A percentile compares a stretch with the other conserved stretches of the same genome.
Conservation (phyloP, 345 rosid genomes). For the Isatis tinctoria region DNA sequence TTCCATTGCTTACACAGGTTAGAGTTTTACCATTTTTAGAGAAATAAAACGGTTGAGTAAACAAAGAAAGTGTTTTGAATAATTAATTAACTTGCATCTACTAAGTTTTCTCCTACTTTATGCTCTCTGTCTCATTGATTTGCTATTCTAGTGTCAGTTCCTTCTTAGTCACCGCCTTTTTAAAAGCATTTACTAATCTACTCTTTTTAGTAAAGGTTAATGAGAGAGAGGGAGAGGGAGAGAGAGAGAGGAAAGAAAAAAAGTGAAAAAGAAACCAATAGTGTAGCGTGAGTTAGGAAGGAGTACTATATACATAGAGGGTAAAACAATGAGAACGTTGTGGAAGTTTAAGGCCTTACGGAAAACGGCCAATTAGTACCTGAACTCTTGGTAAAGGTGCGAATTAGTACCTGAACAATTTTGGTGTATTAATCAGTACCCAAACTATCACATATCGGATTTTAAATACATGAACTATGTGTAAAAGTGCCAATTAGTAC, state of each 20-base stretch:
- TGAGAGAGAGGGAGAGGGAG: not conserved
- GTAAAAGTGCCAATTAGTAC: too few species aligned
- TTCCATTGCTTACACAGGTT: slow-evolving; percentile 8
- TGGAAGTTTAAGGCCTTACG: not conserved
- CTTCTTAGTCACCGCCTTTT: slow-evolving; percentile 27
- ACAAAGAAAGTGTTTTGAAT: slow-evolving; percentile 15
- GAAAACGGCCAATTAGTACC: too few species aligned
- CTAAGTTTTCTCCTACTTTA: slow-evolving; percentile 1
- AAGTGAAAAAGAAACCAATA: not conserved
- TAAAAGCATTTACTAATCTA: slow-evolving; percentile 26
- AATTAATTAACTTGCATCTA: slow-evolving; percentile 10
- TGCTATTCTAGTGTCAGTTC: slow-evolving; percentile 9
- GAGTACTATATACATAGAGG: not conserved
- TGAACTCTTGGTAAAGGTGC: too few species aligned
- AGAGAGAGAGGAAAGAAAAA: not conserved
- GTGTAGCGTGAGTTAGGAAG: not conserved
- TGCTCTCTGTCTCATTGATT: slow-evolving; percentile 27
- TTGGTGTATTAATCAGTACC: too few species aligned
- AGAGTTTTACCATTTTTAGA: slow-evolving; percentile 8
- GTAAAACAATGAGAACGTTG: not conserved
- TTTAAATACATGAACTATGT: too few species aligned
- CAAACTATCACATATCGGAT: too few species aligned
- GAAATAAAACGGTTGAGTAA: not conserved
- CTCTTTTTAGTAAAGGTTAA: slow-evolving; percentile 16
- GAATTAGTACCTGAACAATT: too few species aligned